phyloP scores from a whole-genome alignment of 495 filamentous ascomycete genomes.

The Aspergillus asperescens region DNA sequence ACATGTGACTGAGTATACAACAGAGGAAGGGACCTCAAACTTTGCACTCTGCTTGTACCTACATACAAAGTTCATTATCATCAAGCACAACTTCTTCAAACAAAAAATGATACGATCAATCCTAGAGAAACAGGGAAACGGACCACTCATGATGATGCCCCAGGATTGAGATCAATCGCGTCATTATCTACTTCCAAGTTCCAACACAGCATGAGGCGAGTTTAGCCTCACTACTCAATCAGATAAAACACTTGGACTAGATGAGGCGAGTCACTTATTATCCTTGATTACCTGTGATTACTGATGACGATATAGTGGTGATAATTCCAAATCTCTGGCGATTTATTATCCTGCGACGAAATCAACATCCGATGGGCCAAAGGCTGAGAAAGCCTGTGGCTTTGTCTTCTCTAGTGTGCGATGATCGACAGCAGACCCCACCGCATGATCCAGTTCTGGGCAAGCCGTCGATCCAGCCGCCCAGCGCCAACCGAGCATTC shows the following conservation, averaged over 20 bases:
- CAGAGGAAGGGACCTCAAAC: no score
- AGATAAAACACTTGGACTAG: neutral
- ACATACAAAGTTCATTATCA: neutral
- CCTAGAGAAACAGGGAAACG: neutral
- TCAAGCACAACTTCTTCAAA: neutral
- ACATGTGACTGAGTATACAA: no score
- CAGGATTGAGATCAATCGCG: neutral
- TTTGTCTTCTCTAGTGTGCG: neutral
- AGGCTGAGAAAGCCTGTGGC: neutral
- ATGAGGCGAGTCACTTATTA: neutral
- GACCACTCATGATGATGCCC: neutral
- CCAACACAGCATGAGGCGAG: neutral
- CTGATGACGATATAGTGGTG: neutral
- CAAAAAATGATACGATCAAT: neutral
- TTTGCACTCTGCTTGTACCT: no score
- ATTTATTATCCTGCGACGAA: neutral
- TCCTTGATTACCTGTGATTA: neutral
- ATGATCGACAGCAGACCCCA: neutral
- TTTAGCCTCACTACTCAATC: neutral
- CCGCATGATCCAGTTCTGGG: neutral
- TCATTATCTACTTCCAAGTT: neutral
- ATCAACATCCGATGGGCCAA: no score
- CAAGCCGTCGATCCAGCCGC: neutral
- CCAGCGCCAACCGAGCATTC: neutral
- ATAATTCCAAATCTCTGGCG: neutral